Base-by-base conservation (phyloP, 2,329 filamentous ascomycete species). In the Paracoccidioides lutzii region DNA sequence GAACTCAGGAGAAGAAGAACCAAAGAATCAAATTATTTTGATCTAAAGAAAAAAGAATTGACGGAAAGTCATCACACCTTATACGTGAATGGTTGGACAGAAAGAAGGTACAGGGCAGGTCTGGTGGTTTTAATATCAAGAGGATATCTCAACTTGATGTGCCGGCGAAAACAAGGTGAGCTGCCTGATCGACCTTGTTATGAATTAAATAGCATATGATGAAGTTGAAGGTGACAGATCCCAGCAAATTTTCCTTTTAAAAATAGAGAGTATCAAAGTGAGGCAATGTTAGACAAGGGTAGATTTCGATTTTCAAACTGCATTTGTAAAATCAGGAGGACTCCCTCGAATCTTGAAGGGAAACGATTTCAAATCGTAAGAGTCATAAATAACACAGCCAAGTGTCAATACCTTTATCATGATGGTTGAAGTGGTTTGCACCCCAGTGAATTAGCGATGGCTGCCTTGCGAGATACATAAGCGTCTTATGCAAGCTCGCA, bases 241-340 rank as follows among this genome's bases (percentile, higher is more conserved):
- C 52, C 30, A 7, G 37, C 35, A 30, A 4, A 15, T 22, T 15
- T 22, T 15, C 3, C 9, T 14, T 35, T 12, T 40, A n/a, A 45
- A 35, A 22, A 41, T 33, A 5, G 6, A 8, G 53, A 55, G 50
- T 30, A 41, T 15, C 42, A 56, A 56, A 44, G 45, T 55, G 52
- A 57, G 54, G 57, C 52, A 54, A 49, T 33, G 10, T 48, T 40
- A 35, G 51, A 54, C 9, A 48, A 30, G 45, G 40, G 12, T 3
- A 33, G 15, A 8, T 40, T 22, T 37, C 28, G 41, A 8, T 33
- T 4, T 43, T 55, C 44, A 15, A 8, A 10, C 32, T 55, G 45
- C 22, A 41, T 44, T 30, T 53, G 45, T 53, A 45, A 44, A 49
- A 48, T 58, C 52, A 57, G 52, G 35, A 46, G 46, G 30, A 54